Evolutionary conservation across 129 eudicot genomes (phyloP).

Genomic region (Daucus carota): DH1_v3.0 NC_030382.2:28231001-28231500

Average conservation of each 20-base stretch:
- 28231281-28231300: conserved; percentile 32
- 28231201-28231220: conserved; percentile 21
- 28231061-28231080: conserved; percentile 5
- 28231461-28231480: conserved; percentile 34
- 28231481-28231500: conserved; percentile 23
- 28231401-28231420: conserved; percentile 27
- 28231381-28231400: conserved; percentile 32
- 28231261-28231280: conserved; percentile 18
- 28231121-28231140: conserved; percentile 25
- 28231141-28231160: conserved; percentile 25
- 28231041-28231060: conserved; percentile 22
- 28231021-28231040: conserved; percentile 17
- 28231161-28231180: conserved; percentile 25
- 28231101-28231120: conserved; percentile 30
- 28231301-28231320: conserved; percentile 25
- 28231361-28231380: conserved; percentile 16
- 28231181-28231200: conserved; percentile 24
- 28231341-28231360: conserved; percentile 22
- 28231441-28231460: conserved; percentile 13
- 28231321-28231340: conserved; percentile 23
- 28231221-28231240: conserved; percentile 18
- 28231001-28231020: conserved; percentile 26
- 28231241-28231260: conserved; percentile 22
- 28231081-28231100: not conserved
- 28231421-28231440: conserved; percentile 28